These are phyloP conservation scores for Westerdykella ornata DNA, from an alignment of 2,329 filamentous ascomycete genomes.

Conservation along the genomic window DNA sequence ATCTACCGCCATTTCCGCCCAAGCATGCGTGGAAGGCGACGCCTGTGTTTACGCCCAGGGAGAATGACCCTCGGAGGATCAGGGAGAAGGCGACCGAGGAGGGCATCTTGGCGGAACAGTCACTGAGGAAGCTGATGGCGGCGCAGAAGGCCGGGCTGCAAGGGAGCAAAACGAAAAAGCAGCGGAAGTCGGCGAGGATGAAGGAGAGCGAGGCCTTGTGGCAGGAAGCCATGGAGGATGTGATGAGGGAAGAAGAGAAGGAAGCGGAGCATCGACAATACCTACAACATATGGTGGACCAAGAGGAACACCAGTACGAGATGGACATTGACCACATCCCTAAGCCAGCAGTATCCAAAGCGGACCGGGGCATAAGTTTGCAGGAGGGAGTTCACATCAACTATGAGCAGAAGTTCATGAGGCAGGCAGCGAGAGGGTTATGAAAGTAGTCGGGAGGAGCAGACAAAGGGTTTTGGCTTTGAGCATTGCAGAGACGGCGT, in stretches of 20 bases:
- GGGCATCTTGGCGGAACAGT: slow-evolving; percentile 58
- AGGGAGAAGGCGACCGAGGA: slow-evolving; percentile 59
- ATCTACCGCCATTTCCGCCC: slow-evolving; percentile 58
- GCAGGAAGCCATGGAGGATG: slow-evolving; percentile 50
- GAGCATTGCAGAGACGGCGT: background rate
- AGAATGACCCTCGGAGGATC: slow-evolving; percentile 54
- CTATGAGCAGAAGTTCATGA: slow-evolving; percentile 54
- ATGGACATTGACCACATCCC: slow-evolving; percentile 19
- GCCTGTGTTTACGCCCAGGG: slow-evolving; percentile 52
- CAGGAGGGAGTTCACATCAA: slow-evolving; percentile 48
- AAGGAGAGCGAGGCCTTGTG: slow-evolving; percentile 47
- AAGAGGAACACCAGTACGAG: slow-evolving; percentile 13
- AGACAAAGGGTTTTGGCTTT: background rate
- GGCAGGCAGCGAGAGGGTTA: slow-evolving; percentile 38
- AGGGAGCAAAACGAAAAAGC: slow-evolving; percentile 29
- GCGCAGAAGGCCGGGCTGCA: slow-evolving; percentile 44
- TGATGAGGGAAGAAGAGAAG: slow-evolving; percentile 39
- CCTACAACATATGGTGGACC: slow-evolving; percentile 9
- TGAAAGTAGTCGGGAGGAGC: background rate
- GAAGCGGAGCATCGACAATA: slow-evolving; percentile 21
- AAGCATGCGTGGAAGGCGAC: slow-evolving; percentile 59
- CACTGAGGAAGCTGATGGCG: slow-evolving; percentile 53
- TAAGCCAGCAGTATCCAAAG: slow-evolving; percentile 19
- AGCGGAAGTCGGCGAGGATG: slow-evolving; percentile 37
- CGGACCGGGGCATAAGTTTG: slow-evolving; percentile 24